Conservation (phyloP, 495 filamentous ascomycete genomes). For the Penicillium paxilli region DNA sequence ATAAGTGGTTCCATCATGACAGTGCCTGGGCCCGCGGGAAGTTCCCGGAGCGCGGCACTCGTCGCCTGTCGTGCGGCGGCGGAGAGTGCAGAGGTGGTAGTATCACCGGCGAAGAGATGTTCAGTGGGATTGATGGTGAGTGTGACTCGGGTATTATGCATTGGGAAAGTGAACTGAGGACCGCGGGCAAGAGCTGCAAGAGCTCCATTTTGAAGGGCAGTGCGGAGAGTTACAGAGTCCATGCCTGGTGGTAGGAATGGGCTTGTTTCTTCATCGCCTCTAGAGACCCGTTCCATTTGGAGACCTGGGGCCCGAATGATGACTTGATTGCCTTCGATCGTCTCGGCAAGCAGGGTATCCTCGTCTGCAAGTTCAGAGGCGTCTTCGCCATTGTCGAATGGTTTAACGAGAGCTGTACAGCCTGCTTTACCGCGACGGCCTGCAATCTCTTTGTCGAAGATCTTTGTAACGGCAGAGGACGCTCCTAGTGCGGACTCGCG, state of each 20-base stretch:
- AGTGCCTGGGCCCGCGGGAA: conserved; percentile 39
- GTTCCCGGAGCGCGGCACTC: conserved; percentile 59
- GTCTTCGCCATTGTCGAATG: conserved; percentile 42
- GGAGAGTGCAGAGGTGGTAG: conserved; percentile 72
- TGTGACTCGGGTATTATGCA: conserved; percentile 68
- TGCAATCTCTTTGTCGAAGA: conserved; percentile 77
- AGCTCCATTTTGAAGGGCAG: conserved; percentile 72
- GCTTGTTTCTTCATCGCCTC: conserved; percentile 36
- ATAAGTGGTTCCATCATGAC: conserved; percentile 91
- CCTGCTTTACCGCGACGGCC: conserved; percentile 77
- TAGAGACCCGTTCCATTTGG: conserved; percentile 35
- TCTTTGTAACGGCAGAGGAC: conserved; percentile 53
- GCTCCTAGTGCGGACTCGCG: conserved; percentile 68
- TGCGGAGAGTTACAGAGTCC: conserved; percentile 54
- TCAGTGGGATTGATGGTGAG: conserved; percentile 64
- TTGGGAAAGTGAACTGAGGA: conserved; percentile 70
- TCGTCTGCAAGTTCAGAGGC: conserved; percentile 22
- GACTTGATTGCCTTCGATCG: conserved; percentile 58
- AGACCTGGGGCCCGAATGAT: conserved; percentile 52
- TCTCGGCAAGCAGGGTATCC: conserved; percentile 29
- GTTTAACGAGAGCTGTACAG: conserved; percentile 67
- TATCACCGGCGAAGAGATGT: conserved; percentile 67
- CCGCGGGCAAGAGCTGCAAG: conserved; percentile 85
- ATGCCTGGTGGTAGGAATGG: conserved; percentile 58
- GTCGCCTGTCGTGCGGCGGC: conserved; percentile 75